phyloP scores from a whole-genome alignment of 2,329 filamentous ascomycete species.

The Penicillium thymicola region DNA sequence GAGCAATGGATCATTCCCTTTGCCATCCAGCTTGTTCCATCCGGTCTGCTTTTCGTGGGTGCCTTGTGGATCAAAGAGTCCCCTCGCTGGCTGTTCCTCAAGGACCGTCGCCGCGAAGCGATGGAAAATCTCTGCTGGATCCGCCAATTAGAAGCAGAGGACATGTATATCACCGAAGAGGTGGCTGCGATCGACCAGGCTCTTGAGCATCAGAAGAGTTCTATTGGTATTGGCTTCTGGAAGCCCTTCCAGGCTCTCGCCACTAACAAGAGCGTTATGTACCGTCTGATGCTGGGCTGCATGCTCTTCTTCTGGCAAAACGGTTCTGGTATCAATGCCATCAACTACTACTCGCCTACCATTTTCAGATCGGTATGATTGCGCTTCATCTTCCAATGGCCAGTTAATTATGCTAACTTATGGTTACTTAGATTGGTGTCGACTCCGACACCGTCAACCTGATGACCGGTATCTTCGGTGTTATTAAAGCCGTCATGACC shows the following conservation, averaged over 20 bases:
- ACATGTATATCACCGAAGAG: constrained; percentile 69
- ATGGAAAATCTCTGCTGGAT: constrained; percentile 51
- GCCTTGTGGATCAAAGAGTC: constrained; percentile 61
- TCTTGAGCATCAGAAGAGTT: constrained; percentile 59
- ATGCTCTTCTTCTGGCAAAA: constrained; percentile 80
- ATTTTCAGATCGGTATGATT: constrained; percentile 52
- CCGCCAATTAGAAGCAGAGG: constrained; percentile 37
- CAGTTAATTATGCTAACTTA: constrained; percentile 2
- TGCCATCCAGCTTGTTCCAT: constrained; percentile 33
- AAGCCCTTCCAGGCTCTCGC: constrained; percentile 61
- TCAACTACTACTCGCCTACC: constrained; percentile 71
- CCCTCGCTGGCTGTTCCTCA: constrained; percentile 65
- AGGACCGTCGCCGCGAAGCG: constrained; percentile 66
- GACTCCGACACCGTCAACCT: constrained; percentile 55
- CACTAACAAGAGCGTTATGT: constrained; percentile 57
- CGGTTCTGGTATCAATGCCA: constrained; percentile 72
- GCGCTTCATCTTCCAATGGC: not conserved
- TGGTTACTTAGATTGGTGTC: constrained; percentile 51
- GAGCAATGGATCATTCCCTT: constrained; percentile 36
- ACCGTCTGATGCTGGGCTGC: constrained; percentile 69
- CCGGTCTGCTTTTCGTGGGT: constrained; percentile 45
- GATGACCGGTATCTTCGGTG: constrained; percentile 73
- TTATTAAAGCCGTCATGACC: constrained; percentile 68
- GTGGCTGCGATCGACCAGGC: constrained; percentile 66
- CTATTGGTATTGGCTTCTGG: constrained; percentile 70